Base-by-base conservation (phyloP, 2,329 filamentous ascomycete genomes). In the Elsinoe perseae region DNA sequence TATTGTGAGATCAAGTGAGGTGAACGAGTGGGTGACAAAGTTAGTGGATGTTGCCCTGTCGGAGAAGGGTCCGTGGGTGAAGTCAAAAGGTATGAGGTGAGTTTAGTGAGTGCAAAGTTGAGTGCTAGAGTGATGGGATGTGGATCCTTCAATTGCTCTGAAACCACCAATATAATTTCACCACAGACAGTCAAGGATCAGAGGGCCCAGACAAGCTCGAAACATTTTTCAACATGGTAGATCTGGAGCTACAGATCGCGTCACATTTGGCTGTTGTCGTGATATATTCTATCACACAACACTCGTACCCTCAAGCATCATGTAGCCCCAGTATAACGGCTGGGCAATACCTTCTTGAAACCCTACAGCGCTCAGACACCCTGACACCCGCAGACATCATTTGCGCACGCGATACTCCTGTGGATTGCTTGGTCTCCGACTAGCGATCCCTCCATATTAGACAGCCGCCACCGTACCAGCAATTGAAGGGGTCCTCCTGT, bases 381-480 rank as follows among this genome's bases (percentile, higher is more conserved):
- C 18, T 20, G 20, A 9, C 9, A 42, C 38, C 4, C 46, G 30
- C 46, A 50, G 46, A 34, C 46, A 27, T 20, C n/a, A n/a, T 50
- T 20, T 20, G 20, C 28, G 7, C 20, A 32, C 42, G 38, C 20
- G n/a, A 20, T 48, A 23, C 7, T 48, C 43, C 9, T 23, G 12
- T 25, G 20, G 28, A 48, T 48, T 50, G 46, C 46, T 32, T 30
- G 46, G 46, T 30, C 46, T 46, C 16, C 18, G 46, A 6, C 46
- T 50, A 30, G 46, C 46, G 28, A 50, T 50, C 46, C 46, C 46
- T 32, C 46, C 14, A 34, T 50, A 36, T 50, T 25, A 50, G 46
- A 50, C 46, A 50, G 28, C 46, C 46, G 46, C 46, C 46, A 50
- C 46, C 14, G 46, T 32, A 32, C 46, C 46, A 34, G n/a, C 46